Evolutionary conservation across 1,139 yeast species (phyloP).

Genomic region (Yamadazyma diddensiae): DNA sequence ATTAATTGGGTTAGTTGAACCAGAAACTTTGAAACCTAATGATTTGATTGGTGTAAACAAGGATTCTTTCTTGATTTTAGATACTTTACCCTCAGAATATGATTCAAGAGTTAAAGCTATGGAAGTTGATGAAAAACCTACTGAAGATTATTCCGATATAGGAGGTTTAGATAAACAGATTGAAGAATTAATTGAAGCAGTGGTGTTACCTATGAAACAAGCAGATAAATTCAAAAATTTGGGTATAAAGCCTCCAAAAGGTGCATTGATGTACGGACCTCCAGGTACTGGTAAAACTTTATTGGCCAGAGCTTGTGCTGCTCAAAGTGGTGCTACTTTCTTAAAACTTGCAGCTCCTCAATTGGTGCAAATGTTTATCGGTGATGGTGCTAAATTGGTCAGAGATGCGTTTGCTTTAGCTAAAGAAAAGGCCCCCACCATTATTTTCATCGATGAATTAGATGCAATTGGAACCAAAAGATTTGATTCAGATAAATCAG

Average conservation of each 20-base stretch:
- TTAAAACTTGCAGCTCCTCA: constrained; percentile 97
- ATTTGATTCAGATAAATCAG: constrained; percentile 95
- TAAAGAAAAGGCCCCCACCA: constrained; percentile 97
- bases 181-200: constrained; percentile 96
- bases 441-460: constrained; percentile 93
- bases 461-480: constrained; percentile 99
- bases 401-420: constrained; percentile 99
- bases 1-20: constrained; percentile 91
- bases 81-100: constrained; percentile 94
- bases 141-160: constrained; percentile 93
- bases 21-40: constrained; percentile 84
- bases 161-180: constrained; percentile 98
- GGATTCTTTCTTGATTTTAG: constrained; percentile 90
- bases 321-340: constrained; percentile 98
- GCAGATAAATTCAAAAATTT: constrained; percentile 91
- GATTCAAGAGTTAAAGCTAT: constrained; percentile 97
- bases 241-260: constrained; percentile 97
- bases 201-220: constrained; percentile 97
- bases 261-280: constrained; percentile 98
- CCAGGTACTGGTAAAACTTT: constrained; percentile 99
- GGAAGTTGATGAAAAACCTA: constrained; percentile 99
- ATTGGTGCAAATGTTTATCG: constrained; percentile 97
- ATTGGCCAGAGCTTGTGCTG: constrained; percentile 98
- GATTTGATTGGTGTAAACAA: constrained; percentile 97
- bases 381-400: constrained; percentile 97